These are phyloP conservation scores for Aspergillus calidoustus DNA, from an alignment of 2,329 filamentous ascomycete genomes.

Conservation along the genomic window DNA sequence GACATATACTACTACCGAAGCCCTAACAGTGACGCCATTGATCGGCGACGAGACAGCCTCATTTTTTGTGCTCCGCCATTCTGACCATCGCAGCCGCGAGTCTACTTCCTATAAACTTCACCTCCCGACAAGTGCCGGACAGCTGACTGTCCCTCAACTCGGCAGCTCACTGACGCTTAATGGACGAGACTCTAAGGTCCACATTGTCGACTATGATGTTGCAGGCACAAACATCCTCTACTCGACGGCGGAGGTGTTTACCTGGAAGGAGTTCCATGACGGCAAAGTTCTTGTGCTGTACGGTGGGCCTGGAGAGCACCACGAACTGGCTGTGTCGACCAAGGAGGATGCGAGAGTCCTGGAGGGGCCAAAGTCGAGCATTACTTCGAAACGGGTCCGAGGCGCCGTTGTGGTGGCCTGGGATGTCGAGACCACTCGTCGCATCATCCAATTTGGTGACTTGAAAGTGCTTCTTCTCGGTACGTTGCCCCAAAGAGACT, in stretches of 20 bases:
- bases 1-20: constrained; percentile 57
- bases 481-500: constrained; percentile 33
- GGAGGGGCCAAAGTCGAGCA: constrained; percentile 37
- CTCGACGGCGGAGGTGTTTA: constrained; percentile 51
- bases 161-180: constrained; percentile 44
- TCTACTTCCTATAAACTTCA: constrained; percentile 67
- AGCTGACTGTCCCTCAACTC: constrained; percentile 47
- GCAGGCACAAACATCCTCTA: constrained; percentile 47
- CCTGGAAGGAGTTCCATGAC: constrained; percentile 62
- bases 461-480: constrained; percentile 61
- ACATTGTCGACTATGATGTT: constrained; percentile 48
- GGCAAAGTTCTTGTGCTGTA: constrained; percentile 55
- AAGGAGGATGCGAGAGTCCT: constrained; percentile 33
- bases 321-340: constrained; percentile 46
- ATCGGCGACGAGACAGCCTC: constrained; percentile 57
- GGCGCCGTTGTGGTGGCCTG: constrained; percentile 52
- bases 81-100: constrained; percentile 63
- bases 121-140: constrained; percentile 51
- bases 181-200: constrained; percentile 51
- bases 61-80: constrained; percentile 69
- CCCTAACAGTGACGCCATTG: constrained; percentile 65
- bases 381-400: constrained; percentile 36
- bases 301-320: constrained; percentile 44
- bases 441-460: constrained; percentile 44
- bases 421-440: constrained; percentile 56